phyloP scores from a whole-genome alignment of 176 grass and related monocot species.

The Triticum aestivum region DNA sequence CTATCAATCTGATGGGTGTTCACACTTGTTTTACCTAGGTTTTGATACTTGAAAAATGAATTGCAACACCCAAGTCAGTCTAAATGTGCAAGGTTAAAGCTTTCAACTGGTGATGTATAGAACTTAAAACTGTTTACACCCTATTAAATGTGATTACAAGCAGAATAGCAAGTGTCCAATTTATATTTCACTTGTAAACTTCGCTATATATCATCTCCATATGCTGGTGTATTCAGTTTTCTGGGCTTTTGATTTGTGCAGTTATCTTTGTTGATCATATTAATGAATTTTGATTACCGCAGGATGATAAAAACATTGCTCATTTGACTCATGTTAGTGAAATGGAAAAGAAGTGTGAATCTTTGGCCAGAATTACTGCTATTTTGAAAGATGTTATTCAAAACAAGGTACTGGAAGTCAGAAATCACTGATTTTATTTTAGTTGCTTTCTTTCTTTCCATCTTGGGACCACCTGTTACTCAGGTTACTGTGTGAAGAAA shows the following conservation, averaged over 20 bases:
- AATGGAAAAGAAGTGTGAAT: slow-evolving; percentile 99
- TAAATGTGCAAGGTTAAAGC: background rate
- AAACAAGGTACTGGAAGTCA: slow-evolving; percentile 74
- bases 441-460: background rate
- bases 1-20: background rate
- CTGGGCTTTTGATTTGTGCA: slow-evolving; percentile 1
- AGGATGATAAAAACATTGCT: slow-evolving; percentile 99
- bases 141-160: background rate
- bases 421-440: slow-evolving; percentile 13
- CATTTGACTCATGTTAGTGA: slow-evolving; percentile 98
- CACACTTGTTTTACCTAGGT: background rate
- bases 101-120: background rate
- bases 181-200: background rate
- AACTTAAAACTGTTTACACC: background rate
- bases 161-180: background rate
- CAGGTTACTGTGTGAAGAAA: background rate
- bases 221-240: slow-evolving; percentile 12
- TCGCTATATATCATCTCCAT: background rate
- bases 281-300: slow-evolving; percentile 36
- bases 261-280: background rate
- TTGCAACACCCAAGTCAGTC: background rate
- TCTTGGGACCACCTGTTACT: background rate
- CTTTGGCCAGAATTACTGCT: slow-evolving; percentile 92
- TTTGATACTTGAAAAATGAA: background rate
- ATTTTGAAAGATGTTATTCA: slow-evolving; percentile 99